A percentile compares a stretch with the other conserved stretches of the same genome.
These are phyloP conservation scores for Colletotrichum endophyticum DNA, from an alignment of 2,329 filamentous ascomycete species.

Conservation along the genomic window DNA sequence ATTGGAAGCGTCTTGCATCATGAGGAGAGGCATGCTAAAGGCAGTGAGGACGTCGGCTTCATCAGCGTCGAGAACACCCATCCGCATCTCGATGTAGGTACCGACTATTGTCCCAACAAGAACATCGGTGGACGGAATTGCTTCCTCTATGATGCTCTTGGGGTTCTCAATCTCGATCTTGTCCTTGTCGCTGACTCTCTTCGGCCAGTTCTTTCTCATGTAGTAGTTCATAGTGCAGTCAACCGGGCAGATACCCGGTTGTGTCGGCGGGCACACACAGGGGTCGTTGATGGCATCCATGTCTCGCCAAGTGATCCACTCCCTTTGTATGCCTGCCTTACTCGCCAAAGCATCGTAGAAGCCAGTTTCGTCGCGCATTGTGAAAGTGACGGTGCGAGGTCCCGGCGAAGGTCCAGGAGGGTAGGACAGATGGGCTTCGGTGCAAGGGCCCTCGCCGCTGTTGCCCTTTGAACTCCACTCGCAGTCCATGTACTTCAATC, in stretches of 20 bases:
- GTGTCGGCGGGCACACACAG: not conserved
- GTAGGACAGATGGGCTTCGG: not conserved
- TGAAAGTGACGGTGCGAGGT: not conserved
- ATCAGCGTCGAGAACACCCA: not conserved
- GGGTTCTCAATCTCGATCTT: not conserved
- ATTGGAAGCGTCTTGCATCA: constrained; percentile 29
- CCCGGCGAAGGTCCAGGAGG: not conserved
- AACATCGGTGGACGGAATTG: not conserved
- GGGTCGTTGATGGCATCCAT: not conserved
- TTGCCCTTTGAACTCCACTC: not conserved
- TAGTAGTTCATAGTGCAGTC: not conserved
- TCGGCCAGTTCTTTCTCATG: not conserved
- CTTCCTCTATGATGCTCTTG: not conserved
- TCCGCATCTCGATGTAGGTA: not conserved
- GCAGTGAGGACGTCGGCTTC: not conserved
- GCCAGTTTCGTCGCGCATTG: not conserved
- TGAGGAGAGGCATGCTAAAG: constrained; percentile 25
- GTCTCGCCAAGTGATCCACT: not conserved
- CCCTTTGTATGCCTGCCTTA: not conserved
- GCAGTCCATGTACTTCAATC: not conserved
- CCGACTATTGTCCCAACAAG: not conserved
- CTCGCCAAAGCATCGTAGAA: not conserved
- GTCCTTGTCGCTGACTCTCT: not conserved
- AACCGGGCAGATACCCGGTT: not conserved
- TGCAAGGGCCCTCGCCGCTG: not conserved